Percentiles rank a stretch among this genome's conserved stretches.
phyloP scores from a whole-genome alignment of 1,284 basidiomycete species.

The Ustilago trichophora region DNA sequence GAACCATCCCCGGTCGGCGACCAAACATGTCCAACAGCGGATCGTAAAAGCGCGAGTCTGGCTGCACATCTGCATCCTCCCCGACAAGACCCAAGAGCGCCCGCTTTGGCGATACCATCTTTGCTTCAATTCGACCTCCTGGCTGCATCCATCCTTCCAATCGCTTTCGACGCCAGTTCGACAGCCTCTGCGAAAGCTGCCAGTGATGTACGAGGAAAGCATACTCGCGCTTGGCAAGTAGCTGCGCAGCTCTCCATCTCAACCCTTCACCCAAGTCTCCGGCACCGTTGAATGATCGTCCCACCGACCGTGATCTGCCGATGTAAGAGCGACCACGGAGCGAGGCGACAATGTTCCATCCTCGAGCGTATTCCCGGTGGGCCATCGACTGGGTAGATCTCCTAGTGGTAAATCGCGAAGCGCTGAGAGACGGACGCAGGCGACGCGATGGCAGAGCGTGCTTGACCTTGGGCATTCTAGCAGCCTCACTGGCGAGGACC shows the following conservation, averaged over 20 bases:
- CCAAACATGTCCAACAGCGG: constrained; percentile 35
- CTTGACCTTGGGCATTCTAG: constrained; percentile 9
- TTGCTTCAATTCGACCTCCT: not conserved
- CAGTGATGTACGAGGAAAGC: constrained; percentile 30
- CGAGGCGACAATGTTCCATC: constrained; percentile 34
- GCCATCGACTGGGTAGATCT: not conserved
- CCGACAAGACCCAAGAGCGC: not conserved
- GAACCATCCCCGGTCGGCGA: constrained; percentile 25
- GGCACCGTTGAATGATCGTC: not conserved
- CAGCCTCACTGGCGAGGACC: constrained; percentile 34
- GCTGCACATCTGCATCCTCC: not conserved
- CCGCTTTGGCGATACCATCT: not conserved
- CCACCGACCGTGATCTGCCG: not conserved
- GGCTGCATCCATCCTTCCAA: constrained; percentile 8
- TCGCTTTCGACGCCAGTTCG: constrained; percentile 13
- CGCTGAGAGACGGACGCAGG: not conserved
- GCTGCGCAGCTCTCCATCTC: constrained; percentile 26
- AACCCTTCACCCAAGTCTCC: constrained; percentile 23
- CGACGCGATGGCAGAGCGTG: not conserved
- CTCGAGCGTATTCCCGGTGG: constrained; percentile 14
- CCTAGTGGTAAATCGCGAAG: not conserved
- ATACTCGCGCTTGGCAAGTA: constrained; percentile 28
- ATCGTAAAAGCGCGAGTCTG: constrained; percentile 38
- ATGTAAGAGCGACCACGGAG: constrained; percentile 7
- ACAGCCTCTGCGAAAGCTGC: constrained; percentile 8